Evolutionary conservation across 208 protist species (phyloP), one percentile per base, ranked within the genome.

Genomic region (Leishmania amazonensis): DNA sequence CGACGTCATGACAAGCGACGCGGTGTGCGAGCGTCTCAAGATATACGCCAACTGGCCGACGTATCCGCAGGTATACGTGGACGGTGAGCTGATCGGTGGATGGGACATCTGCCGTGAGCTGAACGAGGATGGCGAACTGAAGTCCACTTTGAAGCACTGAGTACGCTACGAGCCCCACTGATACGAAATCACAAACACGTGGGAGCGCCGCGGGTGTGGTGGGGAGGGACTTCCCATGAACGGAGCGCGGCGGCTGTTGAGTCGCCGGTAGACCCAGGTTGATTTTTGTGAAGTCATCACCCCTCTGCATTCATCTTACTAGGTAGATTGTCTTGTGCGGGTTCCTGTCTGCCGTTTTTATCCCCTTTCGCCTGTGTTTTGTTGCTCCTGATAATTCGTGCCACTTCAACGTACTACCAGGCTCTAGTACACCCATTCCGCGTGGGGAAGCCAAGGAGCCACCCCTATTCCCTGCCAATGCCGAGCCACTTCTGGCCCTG

Each of bases 21-120:
- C 92, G 58, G 95, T 98, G 65, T 96, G 96, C 79, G 89, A 97
- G 83, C 89, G 91, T 2, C 86, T 99, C 17, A 98, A 98, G 78
- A 87, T 81, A 28, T 98, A 91, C 88, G 90, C 91, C 15, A 95
- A 99, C 76, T 99, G 96, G 96, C 96, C 96, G 40, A 99, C 97
- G 57, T 99, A 92, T 84, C 97, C 97, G 49, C 97, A 99, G 81
- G 90, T 99, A 24, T 99, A 98, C 86, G 94, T 97, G 2, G 93
- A 98, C 83, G 97, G 97, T 28, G 90, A 98, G 82, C 87, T 99
- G 15, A 94, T 99, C 75, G 97, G 97, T 31, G 97, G 97, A 47
- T 94, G 87, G 83, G 97, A 99, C 83, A 94, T 99, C 70, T 95
- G 97, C 80, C 81, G 79, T 47, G 85, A 99, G 82, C 78, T 98